These are phyloP conservation scores for Epichloe amarillans DNA, from an alignment of 2,329 filamentous ascomycete species.

Conservation along the genomic window DNA sequence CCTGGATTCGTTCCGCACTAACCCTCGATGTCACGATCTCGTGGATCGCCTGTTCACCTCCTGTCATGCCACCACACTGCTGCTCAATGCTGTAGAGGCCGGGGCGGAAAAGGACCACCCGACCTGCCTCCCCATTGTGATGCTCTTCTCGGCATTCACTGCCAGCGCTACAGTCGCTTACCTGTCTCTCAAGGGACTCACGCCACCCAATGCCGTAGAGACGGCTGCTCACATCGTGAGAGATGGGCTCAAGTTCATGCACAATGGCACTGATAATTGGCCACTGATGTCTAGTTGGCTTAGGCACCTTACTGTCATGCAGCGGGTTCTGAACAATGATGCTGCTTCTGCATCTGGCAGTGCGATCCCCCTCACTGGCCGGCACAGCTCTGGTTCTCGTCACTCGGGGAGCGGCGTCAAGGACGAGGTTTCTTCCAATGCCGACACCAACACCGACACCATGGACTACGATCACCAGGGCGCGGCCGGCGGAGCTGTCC, in stretches of 20 bases:
- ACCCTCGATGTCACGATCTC: slow-evolving; percentile 35
- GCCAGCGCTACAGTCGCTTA: slow-evolving; percentile 48
- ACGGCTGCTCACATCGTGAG: slow-evolving; percentile 43
- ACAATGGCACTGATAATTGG: slow-evolving; percentile 46
- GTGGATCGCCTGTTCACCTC: slow-evolving; percentile 45
- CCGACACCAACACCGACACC: slow-evolving; percentile 39
- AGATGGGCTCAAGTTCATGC: slow-evolving; percentile 45
- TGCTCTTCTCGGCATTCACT: slow-evolving; percentile 50
- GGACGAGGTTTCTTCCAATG: slow-evolving; percentile 41
- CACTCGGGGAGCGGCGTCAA: slow-evolving; percentile 26
- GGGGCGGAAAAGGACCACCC: slow-evolving; percentile 43
- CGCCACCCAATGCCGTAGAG: slow-evolving; percentile 41
- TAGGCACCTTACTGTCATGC: slow-evolving; percentile 47
- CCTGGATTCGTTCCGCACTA: slow-evolving; percentile 39
- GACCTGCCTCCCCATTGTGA: slow-evolving; percentile 50
- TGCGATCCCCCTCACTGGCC: background rate
- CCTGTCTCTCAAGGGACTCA: slow-evolving; percentile 47
- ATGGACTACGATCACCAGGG: slow-evolving; percentile 44
- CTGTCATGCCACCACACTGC: slow-evolving; percentile 43
- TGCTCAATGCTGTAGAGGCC: slow-evolving; percentile 40
- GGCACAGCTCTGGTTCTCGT: slow-evolving; percentile 20
- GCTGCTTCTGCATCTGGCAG: slow-evolving; percentile 23
- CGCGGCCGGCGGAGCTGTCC: slow-evolving; percentile 12
- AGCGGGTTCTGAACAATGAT: slow-evolving; percentile 43
- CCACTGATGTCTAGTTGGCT: slow-evolving; percentile 46